These are phyloP conservation scores for Metschnikowia lochheadii DNA, from an alignment of 805 yeast genomes.

Conservation along the genomic window DNA sequence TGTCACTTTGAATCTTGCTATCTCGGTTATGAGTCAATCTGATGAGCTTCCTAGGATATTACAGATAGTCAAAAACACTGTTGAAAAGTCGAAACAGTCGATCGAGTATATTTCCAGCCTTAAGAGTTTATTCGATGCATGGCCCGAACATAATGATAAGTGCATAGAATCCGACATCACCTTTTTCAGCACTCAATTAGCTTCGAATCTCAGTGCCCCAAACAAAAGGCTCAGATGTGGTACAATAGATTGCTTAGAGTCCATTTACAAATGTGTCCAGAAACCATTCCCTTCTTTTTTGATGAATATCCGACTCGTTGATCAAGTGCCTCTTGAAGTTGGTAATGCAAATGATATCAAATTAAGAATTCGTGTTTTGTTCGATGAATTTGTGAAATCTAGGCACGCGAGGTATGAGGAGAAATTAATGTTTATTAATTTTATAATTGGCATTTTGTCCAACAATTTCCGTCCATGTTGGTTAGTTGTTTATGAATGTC, in stretches of 20 bases:
- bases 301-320: constrained; percentile 48
- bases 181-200: not conserved
- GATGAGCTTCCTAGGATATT: not conserved
- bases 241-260: constrained; percentile 47
- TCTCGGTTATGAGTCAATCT: not conserved
- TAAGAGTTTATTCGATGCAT: not conserved
- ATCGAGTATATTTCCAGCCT: not conserved
- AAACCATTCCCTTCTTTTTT: constrained; percentile 37
- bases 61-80: not conserved
- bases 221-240: not conserved
- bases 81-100: not conserved
- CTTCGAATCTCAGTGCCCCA: constrained; percentile 1
- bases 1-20: not conserved
- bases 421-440: constrained; percentile 13
- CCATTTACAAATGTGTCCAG: constrained; percentile 20
- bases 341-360: constrained; percentile 71
- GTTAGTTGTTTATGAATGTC: constrained; percentile 65
- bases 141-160: not conserved
- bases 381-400: constrained; percentile 31
- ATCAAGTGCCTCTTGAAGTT: constrained; percentile 67
- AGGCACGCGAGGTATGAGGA: constrained; percentile 1
- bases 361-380: constrained; percentile 60
- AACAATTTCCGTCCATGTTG: constrained; percentile 82
- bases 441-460: constrained; percentile 58
- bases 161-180: not conserved